Evolutionary conservation across 257 asterid species (phyloP).

Genomic region (Solanum acaule): DNA sequence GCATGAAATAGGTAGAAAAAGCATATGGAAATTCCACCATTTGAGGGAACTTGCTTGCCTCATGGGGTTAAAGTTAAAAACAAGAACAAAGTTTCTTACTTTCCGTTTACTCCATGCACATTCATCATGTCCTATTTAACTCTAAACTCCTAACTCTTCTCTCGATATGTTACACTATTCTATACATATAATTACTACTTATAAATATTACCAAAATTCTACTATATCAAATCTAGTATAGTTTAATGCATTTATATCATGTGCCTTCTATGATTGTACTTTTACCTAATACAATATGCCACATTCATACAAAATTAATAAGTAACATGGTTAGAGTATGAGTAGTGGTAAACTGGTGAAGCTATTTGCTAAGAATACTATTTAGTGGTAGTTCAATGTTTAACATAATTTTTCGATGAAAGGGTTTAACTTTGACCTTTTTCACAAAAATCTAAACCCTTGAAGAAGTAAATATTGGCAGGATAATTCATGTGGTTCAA

Average conservation of each 20-base stretch:
- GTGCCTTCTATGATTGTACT: neutral
- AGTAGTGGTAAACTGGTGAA: neutral
- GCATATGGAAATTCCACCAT: neutral
- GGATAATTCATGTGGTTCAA: neutral
- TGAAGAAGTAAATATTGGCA: neutral
- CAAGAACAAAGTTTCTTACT: neutral
- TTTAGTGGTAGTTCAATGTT: neutral
- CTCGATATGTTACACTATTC: neutral
- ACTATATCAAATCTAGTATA: neutral
- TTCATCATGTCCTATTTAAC: neutral
- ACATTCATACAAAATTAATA: neutral
- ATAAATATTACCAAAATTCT: neutral
- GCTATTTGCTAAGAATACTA: neutral
- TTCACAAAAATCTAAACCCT: neutral
- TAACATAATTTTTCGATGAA: neutral
- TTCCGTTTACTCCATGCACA: neutral
- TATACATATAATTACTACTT: neutral
- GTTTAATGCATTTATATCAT: neutral
- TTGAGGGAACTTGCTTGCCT: neutral
- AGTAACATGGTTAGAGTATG: neutral
- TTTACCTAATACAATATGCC: neutral
- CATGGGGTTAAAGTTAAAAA: neutral
- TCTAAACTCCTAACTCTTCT: neutral
- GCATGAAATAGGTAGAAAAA: neutral
- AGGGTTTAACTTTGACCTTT: neutral